phyloP scores from a whole-genome alignment of 164 flowering plant genomes.

The Paratinospora sagittata region DNA sequence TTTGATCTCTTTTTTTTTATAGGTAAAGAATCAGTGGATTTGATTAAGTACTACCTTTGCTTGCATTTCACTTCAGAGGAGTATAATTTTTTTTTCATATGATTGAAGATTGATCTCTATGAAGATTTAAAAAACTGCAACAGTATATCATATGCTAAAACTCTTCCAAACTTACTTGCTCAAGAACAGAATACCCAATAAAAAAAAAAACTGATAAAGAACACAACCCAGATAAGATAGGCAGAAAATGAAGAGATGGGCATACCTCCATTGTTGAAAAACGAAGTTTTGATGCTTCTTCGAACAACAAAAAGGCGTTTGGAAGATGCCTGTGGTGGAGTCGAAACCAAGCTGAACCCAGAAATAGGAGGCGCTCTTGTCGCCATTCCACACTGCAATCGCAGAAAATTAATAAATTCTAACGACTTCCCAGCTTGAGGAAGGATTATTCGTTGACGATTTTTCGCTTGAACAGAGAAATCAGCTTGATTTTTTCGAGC shows the following conservation, averaged over 20 bases:
- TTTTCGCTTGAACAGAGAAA: background rate
- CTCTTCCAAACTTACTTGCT: too few relatives aligned
- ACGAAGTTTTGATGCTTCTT: slow-evolving; percentile 22
- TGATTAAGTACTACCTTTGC: too few relatives aligned
- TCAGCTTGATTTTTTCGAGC: background rate
- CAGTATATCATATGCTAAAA: too few relatives aligned
- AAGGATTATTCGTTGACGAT: background rate
- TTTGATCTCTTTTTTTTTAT: too few relatives aligned
- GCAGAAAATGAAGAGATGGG: background rate
- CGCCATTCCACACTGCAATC: slow-evolving; percentile 26
- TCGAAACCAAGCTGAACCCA: slow-evolving; percentile 23
- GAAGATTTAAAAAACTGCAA: too few relatives aligned
- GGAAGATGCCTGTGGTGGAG: slow-evolving; percentile 24
- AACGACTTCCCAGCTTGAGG: background rate
- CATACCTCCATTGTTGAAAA: slow-evolving; percentile 35
- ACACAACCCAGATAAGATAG: too few relatives aligned
- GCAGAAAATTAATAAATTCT: background rate
- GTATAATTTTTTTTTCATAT: too few relatives aligned
- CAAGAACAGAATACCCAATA: too few relatives aligned
- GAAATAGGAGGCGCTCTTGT: slow-evolving; percentile 25
- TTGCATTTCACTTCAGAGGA: too few relatives aligned
- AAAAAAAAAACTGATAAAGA: too few relatives aligned
- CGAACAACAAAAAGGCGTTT: slow-evolving; percentile 18
- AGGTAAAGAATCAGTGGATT: too few relatives aligned
- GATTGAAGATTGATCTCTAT: too few relatives aligned